These are phyloP conservation scores for Rhizomucor pusillus DNA, from an alignment of 371 early-diverging fungal species.

Conservation along the genomic window DNA sequence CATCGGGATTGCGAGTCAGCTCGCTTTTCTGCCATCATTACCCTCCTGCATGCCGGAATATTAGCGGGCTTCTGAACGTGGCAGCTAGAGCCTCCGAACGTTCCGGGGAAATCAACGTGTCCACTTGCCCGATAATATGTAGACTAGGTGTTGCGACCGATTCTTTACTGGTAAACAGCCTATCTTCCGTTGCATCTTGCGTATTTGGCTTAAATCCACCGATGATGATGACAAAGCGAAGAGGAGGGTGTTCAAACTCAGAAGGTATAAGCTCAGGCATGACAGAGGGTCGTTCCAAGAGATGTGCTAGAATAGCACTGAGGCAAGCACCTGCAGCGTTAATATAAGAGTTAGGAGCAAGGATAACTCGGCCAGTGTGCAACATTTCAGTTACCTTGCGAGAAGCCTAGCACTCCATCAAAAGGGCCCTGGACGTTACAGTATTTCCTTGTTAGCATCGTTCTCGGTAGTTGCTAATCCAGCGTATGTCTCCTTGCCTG, in stretches of 20 bases:
- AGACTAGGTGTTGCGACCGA: slow-evolving; percentile 56
- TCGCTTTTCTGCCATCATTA: slow-evolving; percentile 17
- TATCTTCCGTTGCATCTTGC: slow-evolving; percentile 28
- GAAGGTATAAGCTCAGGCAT: slow-evolving; percentile 15
- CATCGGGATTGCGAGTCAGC: not conserved
- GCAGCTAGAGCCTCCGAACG: slow-evolving; percentile 37
- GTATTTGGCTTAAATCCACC: slow-evolving; percentile 53
- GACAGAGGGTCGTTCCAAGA: slow-evolving; percentile 33
- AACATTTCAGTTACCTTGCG: slow-evolving; percentile 43
- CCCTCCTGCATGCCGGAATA: slow-evolving; percentile 53
- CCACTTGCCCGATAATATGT: slow-evolving; percentile 67
- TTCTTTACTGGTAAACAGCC: slow-evolving; percentile 23
- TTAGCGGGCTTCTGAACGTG: slow-evolving; percentile 29
- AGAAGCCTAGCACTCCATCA: slow-evolving; percentile 75
- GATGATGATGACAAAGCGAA: slow-evolving; percentile 59
- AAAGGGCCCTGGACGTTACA: slow-evolving; percentile 60
- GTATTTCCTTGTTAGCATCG: not conserved
- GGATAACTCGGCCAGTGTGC: too few species aligned
- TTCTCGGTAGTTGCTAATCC: too few species aligned
- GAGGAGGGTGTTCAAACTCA: slow-evolving; percentile 45
- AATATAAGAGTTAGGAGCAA: too few species aligned
- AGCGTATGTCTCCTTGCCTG: slow-evolving; percentile 44
- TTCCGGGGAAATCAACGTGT: slow-evolving; percentile 50
- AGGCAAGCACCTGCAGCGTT: slow-evolving; percentile 51
- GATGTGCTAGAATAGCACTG: slow-evolving; percentile 56